Evolutionary conservation across 345 rosid species (phyloP).

Genomic region (Microthlaspi erraticum): DNA sequence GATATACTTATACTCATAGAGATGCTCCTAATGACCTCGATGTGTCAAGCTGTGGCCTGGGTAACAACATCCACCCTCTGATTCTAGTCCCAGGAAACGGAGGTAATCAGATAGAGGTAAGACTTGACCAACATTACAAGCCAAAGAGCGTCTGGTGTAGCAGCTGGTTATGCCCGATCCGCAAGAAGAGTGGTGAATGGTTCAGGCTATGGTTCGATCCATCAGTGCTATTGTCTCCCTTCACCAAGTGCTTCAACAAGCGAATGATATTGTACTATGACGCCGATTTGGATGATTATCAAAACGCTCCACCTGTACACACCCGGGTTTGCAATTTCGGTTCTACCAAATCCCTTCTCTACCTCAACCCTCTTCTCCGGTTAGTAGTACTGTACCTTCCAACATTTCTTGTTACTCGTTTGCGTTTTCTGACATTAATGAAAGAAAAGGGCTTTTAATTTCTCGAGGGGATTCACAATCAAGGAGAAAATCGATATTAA

Average conservation of each 20-base stretch:
- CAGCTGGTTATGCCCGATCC: constrained; percentile 56
- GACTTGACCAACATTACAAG: constrained; percentile 63
- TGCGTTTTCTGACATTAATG: neutral
- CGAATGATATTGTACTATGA: constrained; percentile 79
- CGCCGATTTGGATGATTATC: constrained; percentile 63
- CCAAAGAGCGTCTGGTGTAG: constrained; percentile 60
- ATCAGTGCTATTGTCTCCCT: constrained; percentile 64
- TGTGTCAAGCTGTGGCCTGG: constrained; percentile 48
- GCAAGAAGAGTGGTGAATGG: constrained; percentile 68
- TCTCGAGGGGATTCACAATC: no score
- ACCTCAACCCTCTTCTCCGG: constrained; percentile 75
- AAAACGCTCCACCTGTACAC: constrained; percentile 74
- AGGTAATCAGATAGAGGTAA: constrained; percentile 83
- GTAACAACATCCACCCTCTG: constrained; percentile 65
- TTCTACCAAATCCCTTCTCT: constrained; percentile 69
- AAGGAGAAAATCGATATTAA: no score
- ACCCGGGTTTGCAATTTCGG: constrained; percentile 74
- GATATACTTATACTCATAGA: neutral
- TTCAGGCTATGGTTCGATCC: constrained; percentile 90
- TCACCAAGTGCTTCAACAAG: constrained; percentile 71
- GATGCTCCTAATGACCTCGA: constrained; percentile 37
- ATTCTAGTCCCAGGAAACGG: constrained; percentile 85
- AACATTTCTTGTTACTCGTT: neutral
- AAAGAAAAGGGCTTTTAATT: neutral
- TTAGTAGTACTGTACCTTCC: constrained; percentile 39